Conservation (phyloP, 495 filamentous ascomycete genomes). For the Daldinia decipiens region DNA sequence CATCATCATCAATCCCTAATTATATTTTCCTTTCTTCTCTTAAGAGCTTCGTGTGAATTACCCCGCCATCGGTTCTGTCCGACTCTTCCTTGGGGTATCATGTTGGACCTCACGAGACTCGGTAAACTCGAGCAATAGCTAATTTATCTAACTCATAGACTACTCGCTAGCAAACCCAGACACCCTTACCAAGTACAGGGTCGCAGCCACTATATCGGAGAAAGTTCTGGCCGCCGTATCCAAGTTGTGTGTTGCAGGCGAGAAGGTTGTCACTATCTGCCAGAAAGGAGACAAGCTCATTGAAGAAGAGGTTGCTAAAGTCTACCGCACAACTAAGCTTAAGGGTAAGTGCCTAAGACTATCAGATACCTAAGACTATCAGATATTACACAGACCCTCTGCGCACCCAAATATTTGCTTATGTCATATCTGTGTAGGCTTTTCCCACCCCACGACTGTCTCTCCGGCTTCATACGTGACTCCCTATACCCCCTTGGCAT, state of each 20-base stretch:
- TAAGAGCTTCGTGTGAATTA: constrained; percentile 33
- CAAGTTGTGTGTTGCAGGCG: constrained; percentile 83
- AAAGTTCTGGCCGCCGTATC: constrained; percentile 89
- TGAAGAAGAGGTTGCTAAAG: constrained; percentile 91
- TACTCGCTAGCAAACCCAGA: constrained; percentile 96
- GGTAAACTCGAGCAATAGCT: constrained; percentile 25
- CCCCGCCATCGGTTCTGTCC: constrained; percentile 32
- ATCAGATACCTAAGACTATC: neutral
- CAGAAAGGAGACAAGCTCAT: constrained; percentile 94
- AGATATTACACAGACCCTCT: constrained; percentile 1
- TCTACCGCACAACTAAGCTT: constrained; percentile 98
- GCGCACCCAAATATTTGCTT: constrained; percentile 22
- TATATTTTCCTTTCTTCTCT: constrained; percentile 9
- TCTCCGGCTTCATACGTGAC: constrained; percentile 95
- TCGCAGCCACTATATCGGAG: constrained; percentile 91
- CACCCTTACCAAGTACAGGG: constrained; percentile 98
- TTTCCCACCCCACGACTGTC: constrained; percentile 93
- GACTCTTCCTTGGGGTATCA: constrained; percentile 19
- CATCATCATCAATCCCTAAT: constrained; percentile 9
- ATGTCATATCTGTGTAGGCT: constrained; percentile 63
- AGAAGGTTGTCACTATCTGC: constrained; percentile 91
- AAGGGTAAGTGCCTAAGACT: constrained; percentile 70
- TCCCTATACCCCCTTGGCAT: constrained; percentile 90
- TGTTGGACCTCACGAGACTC: constrained; percentile 29
- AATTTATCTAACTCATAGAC: constrained; percentile 62